Percentiles rank a stretch among this genome's conserved stretches.
Evolutionary conservation across 208 protist genomes (phyloP).

Genomic region (Naegleria fowleri): DNA sequence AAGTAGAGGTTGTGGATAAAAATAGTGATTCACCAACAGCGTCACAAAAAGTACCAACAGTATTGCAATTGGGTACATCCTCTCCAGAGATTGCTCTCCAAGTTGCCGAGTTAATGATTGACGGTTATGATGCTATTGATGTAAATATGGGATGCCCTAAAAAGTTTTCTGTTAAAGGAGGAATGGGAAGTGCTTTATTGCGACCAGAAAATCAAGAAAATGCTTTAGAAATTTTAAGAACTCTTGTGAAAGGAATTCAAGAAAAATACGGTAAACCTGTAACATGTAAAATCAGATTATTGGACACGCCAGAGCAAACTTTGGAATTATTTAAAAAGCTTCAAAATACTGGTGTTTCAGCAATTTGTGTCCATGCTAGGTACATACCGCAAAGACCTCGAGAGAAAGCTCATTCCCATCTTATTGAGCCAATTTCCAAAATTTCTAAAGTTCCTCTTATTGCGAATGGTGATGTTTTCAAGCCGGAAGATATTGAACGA

Average conservation of each 20-base stretch:
- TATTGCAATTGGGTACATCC: constrained; percentile 86
- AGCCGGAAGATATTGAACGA: constrained; percentile 37
- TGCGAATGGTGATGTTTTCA: constrained; percentile 59
- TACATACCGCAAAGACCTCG: constrained; percentile 46
- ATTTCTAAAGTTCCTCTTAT: constrained; percentile 49
- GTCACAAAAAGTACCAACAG: constrained; percentile 49
- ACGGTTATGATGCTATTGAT: constrained; percentile 90
- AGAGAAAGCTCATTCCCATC: constrained; percentile 42
- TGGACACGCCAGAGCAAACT: constrained; percentile 47
- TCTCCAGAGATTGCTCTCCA: constrained; percentile 58
- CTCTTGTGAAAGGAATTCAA: constrained; percentile 13
- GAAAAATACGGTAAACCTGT: constrained; percentile 43
- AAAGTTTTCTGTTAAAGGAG: constrained; percentile 86
- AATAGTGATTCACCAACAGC: neutral
- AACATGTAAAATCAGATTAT: constrained; percentile 66
- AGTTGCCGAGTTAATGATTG: constrained; percentile 68
- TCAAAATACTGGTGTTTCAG: constrained; percentile 47
- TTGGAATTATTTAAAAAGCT: constrained; percentile 50
- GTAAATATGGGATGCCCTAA: constrained; percentile 98
- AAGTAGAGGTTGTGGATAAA: neutral
- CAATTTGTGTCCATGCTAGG: constrained; percentile 55
- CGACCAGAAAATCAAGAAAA: neutral
- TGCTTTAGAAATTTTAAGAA: neutral
- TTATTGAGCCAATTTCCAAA: constrained; percentile 36
- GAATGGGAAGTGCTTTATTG: constrained; percentile 93